A percentile compares a stretch with the other conserved stretches of the same genome.
Evolutionary conservation across 768 basidiomycete genomes (phyloP).

Genomic region (Lentinula aciculospora): DNA sequence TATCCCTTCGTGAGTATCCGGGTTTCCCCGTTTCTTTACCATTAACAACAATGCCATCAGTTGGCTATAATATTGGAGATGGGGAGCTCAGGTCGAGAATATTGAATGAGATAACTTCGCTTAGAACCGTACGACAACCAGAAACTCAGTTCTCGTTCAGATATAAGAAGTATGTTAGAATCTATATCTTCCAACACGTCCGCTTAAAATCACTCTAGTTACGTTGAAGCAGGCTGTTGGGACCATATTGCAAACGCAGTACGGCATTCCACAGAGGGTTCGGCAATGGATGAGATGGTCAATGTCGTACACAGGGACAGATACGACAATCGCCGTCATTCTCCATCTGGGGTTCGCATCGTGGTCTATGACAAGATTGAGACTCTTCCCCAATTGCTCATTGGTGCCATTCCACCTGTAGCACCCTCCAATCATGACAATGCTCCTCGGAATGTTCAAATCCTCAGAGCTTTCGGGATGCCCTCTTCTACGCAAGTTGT

Average conservation of each 20-base stretch:
- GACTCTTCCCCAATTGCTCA: constrained; percentile 25
- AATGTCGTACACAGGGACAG: constrained; percentile 16
- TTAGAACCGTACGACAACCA: constrained; percentile 9
- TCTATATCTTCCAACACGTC: background rate
- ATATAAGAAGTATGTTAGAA: constrained; percentile 11
- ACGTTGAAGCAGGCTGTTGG: constrained; percentile 22
- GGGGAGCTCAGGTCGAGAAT: constrained; percentile 12
- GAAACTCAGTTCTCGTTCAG: constrained; percentile 6
- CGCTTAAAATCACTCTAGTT: constrained; percentile 8
- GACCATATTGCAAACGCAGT: constrained; percentile 16
- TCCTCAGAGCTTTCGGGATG: background rate
- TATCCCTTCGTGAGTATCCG: constrained; percentile 39
- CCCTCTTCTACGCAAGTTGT: background rate
- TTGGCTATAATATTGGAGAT: constrained; percentile 26
- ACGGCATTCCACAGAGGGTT: constrained; percentile 10
- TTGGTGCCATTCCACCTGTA: background rate
- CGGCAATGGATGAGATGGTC: constrained; percentile 20
- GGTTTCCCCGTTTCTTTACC: background rate
- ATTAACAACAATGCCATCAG: constrained; percentile 12
- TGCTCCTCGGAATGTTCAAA: constrained; percentile 15
- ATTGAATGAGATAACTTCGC: constrained; percentile 12
- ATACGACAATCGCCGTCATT: constrained; percentile 3
- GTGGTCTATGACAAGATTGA: constrained; percentile 22
- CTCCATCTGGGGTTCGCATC: constrained; percentile 17
- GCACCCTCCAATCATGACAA: constrained; percentile 13